Conservation (phyloP, 805 yeast species). For the Wickerhamomyces sydowiorum region DNA sequence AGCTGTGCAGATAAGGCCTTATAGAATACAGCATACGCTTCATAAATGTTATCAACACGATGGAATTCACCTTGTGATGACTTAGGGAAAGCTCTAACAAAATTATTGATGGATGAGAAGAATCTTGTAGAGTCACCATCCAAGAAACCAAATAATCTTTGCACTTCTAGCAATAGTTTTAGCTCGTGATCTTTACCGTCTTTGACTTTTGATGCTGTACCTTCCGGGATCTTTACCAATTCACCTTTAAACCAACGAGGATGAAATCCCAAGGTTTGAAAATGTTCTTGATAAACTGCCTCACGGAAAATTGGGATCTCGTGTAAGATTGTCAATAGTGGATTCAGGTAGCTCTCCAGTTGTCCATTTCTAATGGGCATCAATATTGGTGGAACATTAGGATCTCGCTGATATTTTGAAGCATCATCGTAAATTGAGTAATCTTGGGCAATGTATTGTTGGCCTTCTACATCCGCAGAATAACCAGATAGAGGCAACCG, state of each 20-base stretch:
- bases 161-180: conserved; percentile 30
- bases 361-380: conserved; percentile 28
- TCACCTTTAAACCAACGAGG: conserved; percentile 36
- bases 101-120: conserved; percentile 31
- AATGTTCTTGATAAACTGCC: conserved; percentile 25
- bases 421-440: conserved; percentile 28
- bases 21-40: conserved; percentile 16
- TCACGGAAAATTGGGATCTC: conserved; percentile 29
- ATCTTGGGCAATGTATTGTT: not conserved
- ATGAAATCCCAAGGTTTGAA: conserved; percentile 28
- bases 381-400: conserved; percentile 25
- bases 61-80: conserved; percentile 8
- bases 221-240: conserved; percentile 4
- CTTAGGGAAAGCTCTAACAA: conserved; percentile 26
- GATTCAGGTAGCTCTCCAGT: conserved; percentile 35
- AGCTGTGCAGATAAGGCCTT: conserved; percentile 8
- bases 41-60: conserved; percentile 11
- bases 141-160: conserved; percentile 32
- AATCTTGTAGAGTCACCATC: conserved; percentile 29
- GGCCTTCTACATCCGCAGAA: not conserved
- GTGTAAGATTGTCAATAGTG: conserved; percentile 34
- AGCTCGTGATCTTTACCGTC: conserved; percentile 22
- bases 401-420: conserved; percentile 18
- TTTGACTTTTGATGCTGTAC: conserved; percentile 3
- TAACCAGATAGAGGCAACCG: not conserved